phyloP scores from a whole-genome alignment of 495 filamentous ascomycete genomes.

The Alectoria sarmentosa region DNA sequence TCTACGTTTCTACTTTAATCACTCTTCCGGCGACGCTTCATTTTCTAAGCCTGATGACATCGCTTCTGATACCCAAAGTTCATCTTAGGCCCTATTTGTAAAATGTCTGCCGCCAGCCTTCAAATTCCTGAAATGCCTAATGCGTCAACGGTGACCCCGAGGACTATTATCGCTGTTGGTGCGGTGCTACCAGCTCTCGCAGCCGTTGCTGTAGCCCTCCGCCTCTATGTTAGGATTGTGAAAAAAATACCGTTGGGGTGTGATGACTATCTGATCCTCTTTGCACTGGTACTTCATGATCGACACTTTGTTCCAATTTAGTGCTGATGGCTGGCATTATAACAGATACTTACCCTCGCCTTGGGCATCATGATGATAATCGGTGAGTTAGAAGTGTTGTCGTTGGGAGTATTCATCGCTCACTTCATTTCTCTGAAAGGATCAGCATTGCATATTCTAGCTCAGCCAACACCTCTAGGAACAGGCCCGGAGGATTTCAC shows the following conservation, averaged over 20 bases:
- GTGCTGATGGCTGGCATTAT: not conserved
- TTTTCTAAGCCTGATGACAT: too few relatives aligned
- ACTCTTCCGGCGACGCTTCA: too few relatives aligned
- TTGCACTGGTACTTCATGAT: constrained; percentile 7
- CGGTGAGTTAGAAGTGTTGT: constrained; percentile 4
- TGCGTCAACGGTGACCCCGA: not conserved
- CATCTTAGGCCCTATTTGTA: not conserved
- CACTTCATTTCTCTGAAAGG: not conserved
- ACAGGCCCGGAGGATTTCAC: constrained; percentile 1
- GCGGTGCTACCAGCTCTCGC: constrained; percentile 10
- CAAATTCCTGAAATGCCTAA: not conserved
- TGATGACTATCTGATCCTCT: constrained; percentile 15
- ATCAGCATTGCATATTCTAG: constrained; percentile 6
- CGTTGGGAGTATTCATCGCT: not conserved
- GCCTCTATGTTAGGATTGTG: constrained; percentile 12
- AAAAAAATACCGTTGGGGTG: not conserved
- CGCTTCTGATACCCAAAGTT: not conserved
- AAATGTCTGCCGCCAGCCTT: not conserved
- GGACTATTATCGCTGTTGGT: constrained; percentile 11
- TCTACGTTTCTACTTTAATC: too few relatives aligned
- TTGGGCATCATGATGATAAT: constrained; percentile 11
- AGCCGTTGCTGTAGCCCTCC: constrained; percentile 11
- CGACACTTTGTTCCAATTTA: not conserved
- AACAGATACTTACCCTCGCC: constrained; percentile 12
- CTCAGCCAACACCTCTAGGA: constrained; percentile 8